Evolutionary conservation across 345 rosid genomes (phyloP).

Genomic region (Eucalyptus regnans): DNA sequence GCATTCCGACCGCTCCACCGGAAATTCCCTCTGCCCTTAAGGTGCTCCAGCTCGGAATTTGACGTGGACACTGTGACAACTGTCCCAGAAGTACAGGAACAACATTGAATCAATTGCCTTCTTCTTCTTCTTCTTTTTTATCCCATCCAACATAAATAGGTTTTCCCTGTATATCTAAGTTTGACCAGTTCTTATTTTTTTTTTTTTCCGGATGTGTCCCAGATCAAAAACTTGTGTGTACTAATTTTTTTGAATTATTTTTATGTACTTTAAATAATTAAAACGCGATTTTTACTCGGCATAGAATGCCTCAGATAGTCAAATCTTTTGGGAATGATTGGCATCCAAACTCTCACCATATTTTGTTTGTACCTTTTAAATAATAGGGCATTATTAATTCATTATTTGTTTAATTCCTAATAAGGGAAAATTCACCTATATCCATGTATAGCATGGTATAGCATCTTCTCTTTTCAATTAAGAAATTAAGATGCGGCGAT

Average conservation of each 20-base stretch:
- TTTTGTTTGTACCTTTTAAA: not conserved
- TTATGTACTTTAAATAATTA: too few relatives aligned
- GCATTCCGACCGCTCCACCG: not conserved
- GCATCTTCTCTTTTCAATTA: not conserved
- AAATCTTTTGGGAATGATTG: not conserved
- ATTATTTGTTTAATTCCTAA: too few relatives aligned
- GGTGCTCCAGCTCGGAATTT: not conserved
- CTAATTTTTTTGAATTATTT: too few relatives aligned
- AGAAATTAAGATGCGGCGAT: not conserved
- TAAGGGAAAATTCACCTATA: not conserved
- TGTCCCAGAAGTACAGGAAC: not conserved
- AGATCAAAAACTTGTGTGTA: too few relatives aligned
- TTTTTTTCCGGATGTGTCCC: too few relatives aligned
- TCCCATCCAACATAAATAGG: not conserved
- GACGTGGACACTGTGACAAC: not conserved
- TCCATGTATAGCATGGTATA: not conserved
- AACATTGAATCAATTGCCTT: not conserved
- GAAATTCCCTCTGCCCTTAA: too few relatives aligned
- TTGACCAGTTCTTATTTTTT: too few relatives aligned
- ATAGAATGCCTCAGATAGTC: not conserved
- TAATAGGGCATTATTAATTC: not conserved
- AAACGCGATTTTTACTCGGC: not conserved
- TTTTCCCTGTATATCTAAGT: too few relatives aligned
- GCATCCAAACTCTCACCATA: not conserved
- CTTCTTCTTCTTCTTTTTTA: too few relatives aligned